Percentiles rank a stretch among this genome's conserved stretches.
phyloP scores from a whole-genome alignment of 2,329 filamentous ascomycete genomes.

The Penicillium polonicum region DNA sequence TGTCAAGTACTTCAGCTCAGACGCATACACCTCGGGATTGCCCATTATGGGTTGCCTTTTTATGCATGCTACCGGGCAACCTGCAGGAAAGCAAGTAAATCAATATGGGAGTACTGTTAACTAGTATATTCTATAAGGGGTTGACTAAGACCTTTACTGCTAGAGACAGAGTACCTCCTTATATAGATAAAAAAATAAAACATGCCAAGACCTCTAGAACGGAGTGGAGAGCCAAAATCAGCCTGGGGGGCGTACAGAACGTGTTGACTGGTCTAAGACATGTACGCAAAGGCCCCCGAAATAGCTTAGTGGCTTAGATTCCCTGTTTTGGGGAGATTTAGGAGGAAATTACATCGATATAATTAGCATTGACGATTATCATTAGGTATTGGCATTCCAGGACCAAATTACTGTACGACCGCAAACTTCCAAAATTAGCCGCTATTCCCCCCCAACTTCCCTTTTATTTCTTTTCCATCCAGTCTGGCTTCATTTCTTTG shows the following conservation, averaged over 20 bases:
- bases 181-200: neutral
- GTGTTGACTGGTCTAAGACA: constrained; percentile 7
- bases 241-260: neutral
- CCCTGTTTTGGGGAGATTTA: neutral
- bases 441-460: neutral
- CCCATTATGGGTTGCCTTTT: neutral
- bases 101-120: neutral
- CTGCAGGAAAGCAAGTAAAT: neutral
- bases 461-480: neutral
- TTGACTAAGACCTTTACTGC: neutral
- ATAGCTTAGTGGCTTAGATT: neutral
- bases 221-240: constrained; percentile 4
- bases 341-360: constrained; percentile 1
- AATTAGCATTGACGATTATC: neutral
- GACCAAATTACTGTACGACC: constrained; percentile 2
- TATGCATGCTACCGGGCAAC: neutral
- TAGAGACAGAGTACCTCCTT: neutral
- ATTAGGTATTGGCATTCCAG: neutral
- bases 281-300: neutral
- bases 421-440: constrained; percentile 9
- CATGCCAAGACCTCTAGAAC: constrained; percentile 11
- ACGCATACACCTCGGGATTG: neutral
- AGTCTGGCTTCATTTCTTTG: neutral
- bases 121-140: neutral
- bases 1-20: neutral